Evolutionary conservation across 306 rosid species (phyloP), one percentile per base, ranked within the genome.

Genomic region (Malus asiatica): DNA sequence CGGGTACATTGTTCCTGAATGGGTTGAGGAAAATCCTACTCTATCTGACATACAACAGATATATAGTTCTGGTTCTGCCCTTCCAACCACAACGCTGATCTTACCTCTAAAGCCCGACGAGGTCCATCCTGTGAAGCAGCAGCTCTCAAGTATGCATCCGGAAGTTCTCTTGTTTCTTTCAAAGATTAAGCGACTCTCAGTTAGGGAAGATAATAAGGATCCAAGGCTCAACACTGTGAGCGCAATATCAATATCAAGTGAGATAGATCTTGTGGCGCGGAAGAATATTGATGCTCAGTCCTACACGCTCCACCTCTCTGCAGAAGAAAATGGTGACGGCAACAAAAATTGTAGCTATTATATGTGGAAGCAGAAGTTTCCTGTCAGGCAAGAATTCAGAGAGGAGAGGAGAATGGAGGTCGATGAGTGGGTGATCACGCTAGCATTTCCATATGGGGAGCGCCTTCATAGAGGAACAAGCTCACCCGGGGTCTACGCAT

Each of bases 1-100:
- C 58, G 98, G 98, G 1, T 91, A 84, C 71, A 82, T 93, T 68
- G 98, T 93, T 63, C 98, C 98, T 23, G 92, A 93, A 82, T 93
- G 98, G 98, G 96, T 87, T 68, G 96, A 89, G 16, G 87, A 84
- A 71, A 86, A 70, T 30, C 89, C 93, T 61, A 83, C 86, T 59
- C 79, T 84, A 51, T 55, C 68, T 23, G 88, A 85, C 69, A 82
- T 93, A 7, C 27, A 71, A 42, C 15, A 82, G 59, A 84, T 90
- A 58, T 87, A 89, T 75, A 85, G 96, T 32, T 76, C 53, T 52
- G 48, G 68, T 15, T 53, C 68, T 53, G 44, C 81, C 8, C 82
- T 89, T 29, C 96, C 96, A 8, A 82, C 96, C 1, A 93, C 98
- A 4, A 75, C 85, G 13, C 33, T 93, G 18, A 76, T 93, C 60